A percentile compares a stretch with the other conserved stretches of the same genome.
These are phyloP conservation scores for Phanerodontia chrysosporium DNA, from an alignment of 768 basidiomycete genomes.

Conservation along the genomic window DNA sequence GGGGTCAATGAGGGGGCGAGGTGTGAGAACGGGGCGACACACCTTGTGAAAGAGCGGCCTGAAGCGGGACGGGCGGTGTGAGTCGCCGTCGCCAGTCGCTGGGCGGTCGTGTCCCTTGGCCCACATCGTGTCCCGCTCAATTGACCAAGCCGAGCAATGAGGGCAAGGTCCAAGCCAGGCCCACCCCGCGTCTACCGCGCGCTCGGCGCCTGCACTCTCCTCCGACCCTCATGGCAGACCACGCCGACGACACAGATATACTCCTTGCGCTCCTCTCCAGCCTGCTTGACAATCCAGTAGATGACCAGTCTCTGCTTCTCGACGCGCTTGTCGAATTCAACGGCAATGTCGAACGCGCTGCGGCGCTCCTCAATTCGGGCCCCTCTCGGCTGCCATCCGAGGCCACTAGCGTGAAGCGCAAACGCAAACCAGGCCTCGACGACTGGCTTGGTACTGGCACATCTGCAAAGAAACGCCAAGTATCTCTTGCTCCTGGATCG, in stretches of 20 bases:
- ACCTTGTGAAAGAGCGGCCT: background rate
- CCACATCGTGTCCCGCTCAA: background rate
- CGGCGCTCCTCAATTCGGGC: constrained; percentile 31
- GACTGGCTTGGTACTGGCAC: constrained; percentile 42
- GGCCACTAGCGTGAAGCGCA: constrained; percentile 41
- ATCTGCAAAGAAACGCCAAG: constrained; percentile 8
- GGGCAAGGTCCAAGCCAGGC: no score
- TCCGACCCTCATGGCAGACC: background rate
- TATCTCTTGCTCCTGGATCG: constrained; percentile 5
- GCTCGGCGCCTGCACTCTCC: background rate
- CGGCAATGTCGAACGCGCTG: constrained; percentile 55
- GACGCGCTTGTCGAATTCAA: constrained; percentile 53
- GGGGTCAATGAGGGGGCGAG: background rate
- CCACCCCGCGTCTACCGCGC: background rate
- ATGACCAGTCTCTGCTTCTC: constrained; percentile 42
- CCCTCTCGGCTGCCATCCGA: background rate
- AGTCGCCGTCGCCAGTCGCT: background rate
- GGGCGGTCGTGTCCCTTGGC: background rate
- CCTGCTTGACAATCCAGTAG: constrained; percentile 36
- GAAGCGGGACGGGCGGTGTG: background rate
- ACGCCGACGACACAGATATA: constrained; percentile 54
- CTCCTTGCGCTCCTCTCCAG: constrained; percentile 67
- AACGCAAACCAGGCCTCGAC: constrained; percentile 41
- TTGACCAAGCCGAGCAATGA: no score
- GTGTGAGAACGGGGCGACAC: background rate